Conservation (phyloP, 2,329 filamentous ascomycete species). For the Microdochium trichocladiopsis region DNA sequence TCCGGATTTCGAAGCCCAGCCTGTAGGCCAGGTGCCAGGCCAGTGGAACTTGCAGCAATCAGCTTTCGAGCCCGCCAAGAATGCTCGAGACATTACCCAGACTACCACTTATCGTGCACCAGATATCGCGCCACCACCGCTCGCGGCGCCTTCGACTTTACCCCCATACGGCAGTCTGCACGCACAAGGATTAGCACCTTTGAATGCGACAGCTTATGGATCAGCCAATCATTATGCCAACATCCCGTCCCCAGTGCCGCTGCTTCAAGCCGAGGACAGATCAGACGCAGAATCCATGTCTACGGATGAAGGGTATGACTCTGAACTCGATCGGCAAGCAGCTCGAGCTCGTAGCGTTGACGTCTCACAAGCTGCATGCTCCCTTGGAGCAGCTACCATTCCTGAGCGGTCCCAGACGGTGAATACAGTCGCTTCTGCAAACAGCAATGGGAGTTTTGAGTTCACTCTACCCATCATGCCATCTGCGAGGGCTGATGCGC, state of each 20-base stretch:
- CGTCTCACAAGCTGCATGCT: no score
- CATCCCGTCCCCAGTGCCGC: neutral
- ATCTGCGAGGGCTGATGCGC: slow-evolving; percentile 14
- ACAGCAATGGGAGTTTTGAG: slow-evolving; percentile 16
- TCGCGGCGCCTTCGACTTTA: neutral
- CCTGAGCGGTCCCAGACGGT: slow-evolving; percentile 3
- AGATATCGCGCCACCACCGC: neutral
- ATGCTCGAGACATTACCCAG: neutral
- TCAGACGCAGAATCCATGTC: neutral
- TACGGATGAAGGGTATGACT: neutral
- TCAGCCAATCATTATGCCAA: neutral
- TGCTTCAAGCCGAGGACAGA: neutral
- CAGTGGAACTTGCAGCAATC: neutral
- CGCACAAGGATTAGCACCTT: neutral
- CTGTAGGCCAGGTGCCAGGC: neutral
- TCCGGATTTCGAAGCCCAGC: no score
- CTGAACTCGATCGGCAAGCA: neutral
- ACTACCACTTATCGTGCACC: neutral
- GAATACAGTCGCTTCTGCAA: slow-evolving; percentile 6
- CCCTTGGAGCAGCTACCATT: slow-evolving; percentile 7
- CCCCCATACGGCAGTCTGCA: neutral
- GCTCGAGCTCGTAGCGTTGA: neutral
- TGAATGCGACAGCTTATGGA: neutral
- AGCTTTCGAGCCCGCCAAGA: neutral
- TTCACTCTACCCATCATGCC: slow-evolving; percentile 17